phyloP scores from a whole-genome alignment of 2,329 filamentous ascomycete species.

The Aspergillus eucalypticola region DNA sequence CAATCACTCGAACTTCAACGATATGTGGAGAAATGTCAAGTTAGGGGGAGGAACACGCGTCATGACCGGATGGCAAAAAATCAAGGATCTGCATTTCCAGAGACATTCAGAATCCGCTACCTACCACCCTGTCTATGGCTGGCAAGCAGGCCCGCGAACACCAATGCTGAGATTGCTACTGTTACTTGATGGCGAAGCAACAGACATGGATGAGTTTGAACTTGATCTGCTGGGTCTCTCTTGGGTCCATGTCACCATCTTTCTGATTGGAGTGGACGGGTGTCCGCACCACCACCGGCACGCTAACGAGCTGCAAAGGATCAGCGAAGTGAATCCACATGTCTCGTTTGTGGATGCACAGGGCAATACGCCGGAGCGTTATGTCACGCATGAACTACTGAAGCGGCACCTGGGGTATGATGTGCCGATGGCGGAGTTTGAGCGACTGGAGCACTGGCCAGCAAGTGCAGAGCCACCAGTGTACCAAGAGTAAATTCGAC shows the following conservation, averaged over 20 bases:
- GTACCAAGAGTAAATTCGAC: not conserved
- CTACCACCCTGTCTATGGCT: slow-evolving; percentile 7
- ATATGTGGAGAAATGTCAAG: not conserved
- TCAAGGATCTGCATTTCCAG: slow-evolving; percentile 10
- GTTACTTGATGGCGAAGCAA: slow-evolving; percentile 5
- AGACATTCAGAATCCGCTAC: not conserved
- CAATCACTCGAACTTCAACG: slow-evolving; percentile 2
- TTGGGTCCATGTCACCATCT: slow-evolving; percentile 8
- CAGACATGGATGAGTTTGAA: slow-evolving; percentile 11
- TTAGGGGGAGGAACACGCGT: slow-evolving; percentile 7
- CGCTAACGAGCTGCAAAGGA: slow-evolving; percentile 9
- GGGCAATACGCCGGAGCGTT: slow-evolving; percentile 6
- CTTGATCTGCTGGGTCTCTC: slow-evolving; percentile 7
- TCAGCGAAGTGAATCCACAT: slow-evolving; percentile 7
- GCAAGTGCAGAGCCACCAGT: not conserved
- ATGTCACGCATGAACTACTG: slow-evolving; percentile 9
- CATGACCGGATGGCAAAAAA: slow-evolving; percentile 7
- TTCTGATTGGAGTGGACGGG: slow-evolving; percentile 9
- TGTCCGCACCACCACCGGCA: slow-evolving; percentile 10
- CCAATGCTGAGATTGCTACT: slow-evolving; percentile 7
- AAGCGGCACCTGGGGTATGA: slow-evolving; percentile 9
- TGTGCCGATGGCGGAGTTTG: slow-evolving; percentile 4
- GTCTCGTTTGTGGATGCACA: slow-evolving; percentile 9
- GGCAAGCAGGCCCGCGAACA: slow-evolving; percentile 4
- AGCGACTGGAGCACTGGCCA: slow-evolving; percentile 1